Conservation (phyloP, 768 basidiomycete genomes). For the Russula abietina region DNA sequence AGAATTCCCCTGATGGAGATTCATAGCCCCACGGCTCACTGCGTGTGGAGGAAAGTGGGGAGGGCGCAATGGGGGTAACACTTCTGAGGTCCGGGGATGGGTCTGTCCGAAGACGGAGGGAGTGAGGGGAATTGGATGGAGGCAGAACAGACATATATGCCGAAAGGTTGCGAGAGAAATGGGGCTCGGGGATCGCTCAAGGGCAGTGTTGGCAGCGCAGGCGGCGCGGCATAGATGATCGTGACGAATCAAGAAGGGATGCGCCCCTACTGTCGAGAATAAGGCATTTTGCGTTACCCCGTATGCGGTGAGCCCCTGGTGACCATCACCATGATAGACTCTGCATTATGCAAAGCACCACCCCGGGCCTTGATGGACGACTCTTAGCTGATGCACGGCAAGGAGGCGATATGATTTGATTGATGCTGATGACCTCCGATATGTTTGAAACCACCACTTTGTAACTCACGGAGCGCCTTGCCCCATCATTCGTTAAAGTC, state of each 20-base stretch:
- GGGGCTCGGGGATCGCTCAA: not conserved
- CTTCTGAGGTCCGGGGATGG: not conserved
- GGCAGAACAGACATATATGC: constrained; percentile 14
- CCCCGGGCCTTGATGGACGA: not conserved
- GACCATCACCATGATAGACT: constrained; percentile 15
- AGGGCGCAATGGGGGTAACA: not conserved
- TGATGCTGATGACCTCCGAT: not conserved
- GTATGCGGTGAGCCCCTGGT: not conserved
- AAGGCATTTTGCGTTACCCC: not conserved
- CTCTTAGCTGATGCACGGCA: not conserved
- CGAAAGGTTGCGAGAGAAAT: not conserved
- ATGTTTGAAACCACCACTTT: not conserved
- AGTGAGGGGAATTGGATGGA: constrained; percentile 8
- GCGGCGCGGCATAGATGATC: not conserved
- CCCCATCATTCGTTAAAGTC: not conserved
- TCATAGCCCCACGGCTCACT: constrained; percentile 21
- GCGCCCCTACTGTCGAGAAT: not conserved
- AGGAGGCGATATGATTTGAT: not conserved
- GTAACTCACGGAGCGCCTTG: not conserved
- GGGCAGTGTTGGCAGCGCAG: not conserved
- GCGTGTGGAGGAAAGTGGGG: constrained; percentile 4
- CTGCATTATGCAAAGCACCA: not conserved
- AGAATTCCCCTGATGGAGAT: constrained; percentile 29
- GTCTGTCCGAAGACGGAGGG: constrained; percentile 17
- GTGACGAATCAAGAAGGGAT: constrained; percentile 7